These are phyloP conservation scores for Zopfochytrium polystomum DNA, from an alignment of 371 early-diverging fungal genomes.

Conservation along the genomic window DNA sequence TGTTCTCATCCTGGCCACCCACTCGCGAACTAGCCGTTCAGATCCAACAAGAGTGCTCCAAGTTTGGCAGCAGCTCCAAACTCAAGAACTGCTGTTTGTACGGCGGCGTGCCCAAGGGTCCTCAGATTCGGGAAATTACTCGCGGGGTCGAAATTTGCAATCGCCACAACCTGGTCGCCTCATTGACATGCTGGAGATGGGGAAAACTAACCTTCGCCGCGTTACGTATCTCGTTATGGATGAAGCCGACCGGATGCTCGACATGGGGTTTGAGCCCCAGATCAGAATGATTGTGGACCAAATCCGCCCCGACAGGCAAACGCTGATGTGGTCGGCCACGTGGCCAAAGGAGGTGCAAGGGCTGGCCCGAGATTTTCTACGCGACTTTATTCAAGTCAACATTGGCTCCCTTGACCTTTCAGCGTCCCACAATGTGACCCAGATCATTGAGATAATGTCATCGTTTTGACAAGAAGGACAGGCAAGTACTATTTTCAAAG, in stretches of 20 bases:
- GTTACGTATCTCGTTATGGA: conserved; percentile 96
- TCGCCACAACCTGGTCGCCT: conserved; percentile 82
- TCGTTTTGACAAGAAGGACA: conserved; percentile 77
- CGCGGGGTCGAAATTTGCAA: conserved; percentile 41
- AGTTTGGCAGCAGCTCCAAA: conserved; percentile 25
- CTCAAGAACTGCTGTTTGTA: conserved; percentile 26
- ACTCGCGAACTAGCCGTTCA: too few relatives aligned
- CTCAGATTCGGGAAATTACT: conserved; percentile 88
- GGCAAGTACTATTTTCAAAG: too few relatives aligned
- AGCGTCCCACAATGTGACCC: conserved; percentile 62
- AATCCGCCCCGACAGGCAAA: conserved; percentile 88
- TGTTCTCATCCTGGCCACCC: conserved; percentile 83
- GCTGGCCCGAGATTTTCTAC: conserved; percentile 81
- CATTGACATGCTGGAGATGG: too few relatives aligned
- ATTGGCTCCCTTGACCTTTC: too few relatives aligned
- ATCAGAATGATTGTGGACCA: conserved; percentile 84
- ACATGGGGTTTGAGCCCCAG: conserved; percentile 93
- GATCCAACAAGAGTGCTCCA: too few relatives aligned
- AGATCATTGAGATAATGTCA: conserved; percentile 68
- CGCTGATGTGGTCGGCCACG: conserved; percentile 98
- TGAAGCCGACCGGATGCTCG: conserved; percentile 67
- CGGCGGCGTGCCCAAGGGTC: conserved; percentile 90
- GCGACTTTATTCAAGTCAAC: too few relatives aligned
- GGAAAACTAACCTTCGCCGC: conserved; percentile 85
- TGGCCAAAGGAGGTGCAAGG: conserved; percentile 96